phyloP scores from a whole-genome alignment of 1,284 basidiomycete genomes.

The Violaceomyces palustris region DNA sequence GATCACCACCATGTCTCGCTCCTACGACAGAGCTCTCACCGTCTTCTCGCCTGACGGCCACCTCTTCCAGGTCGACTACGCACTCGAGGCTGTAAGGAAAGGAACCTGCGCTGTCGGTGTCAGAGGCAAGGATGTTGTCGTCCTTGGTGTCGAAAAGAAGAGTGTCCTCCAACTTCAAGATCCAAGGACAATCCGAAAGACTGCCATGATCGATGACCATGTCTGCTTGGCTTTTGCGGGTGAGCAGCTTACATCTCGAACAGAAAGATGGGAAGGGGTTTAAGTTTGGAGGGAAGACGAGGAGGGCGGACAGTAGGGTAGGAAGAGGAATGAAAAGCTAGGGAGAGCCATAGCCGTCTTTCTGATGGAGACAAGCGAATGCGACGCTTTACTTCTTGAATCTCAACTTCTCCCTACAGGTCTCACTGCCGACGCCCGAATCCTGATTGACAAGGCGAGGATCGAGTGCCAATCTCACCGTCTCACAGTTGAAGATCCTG shows the following conservation, averaged over 20 bases:
- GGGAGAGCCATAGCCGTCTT: no score
- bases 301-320: no score
- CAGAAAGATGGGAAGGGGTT: no score
- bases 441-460: slow-evolving; percentile 94
- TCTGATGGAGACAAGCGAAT: no score
- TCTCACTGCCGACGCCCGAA: slow-evolving; percentile 92
- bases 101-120: slow-evolving; percentile 98
- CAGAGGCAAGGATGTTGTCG: slow-evolving; percentile 87
- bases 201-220: slow-evolving; percentile 97
- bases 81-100: slow-evolving; percentile 89
- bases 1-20: slow-evolving; percentile 9
- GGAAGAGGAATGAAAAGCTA: no score
- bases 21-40: slow-evolving; percentile 63
- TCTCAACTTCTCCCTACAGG: slow-evolving; percentile 64
- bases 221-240: slow-evolving; percentile 96
- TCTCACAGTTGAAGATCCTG: slow-evolving; percentile 94
- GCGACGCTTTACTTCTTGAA: no score
- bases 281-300: no score
- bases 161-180: slow-evolving; percentile 95
- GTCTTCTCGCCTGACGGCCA: slow-evolving; percentile 94
- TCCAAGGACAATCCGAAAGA: slow-evolving; percentile 92
- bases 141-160: slow-evolving; percentile 98
- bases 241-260: no score
- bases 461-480: slow-evolving; percentile 97
- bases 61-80: slow-evolving; percentile 88